phyloP scores from a whole-genome alignment of 1,139 yeast genomes.

The Kurtzmaniella quercitrusa region DNA sequence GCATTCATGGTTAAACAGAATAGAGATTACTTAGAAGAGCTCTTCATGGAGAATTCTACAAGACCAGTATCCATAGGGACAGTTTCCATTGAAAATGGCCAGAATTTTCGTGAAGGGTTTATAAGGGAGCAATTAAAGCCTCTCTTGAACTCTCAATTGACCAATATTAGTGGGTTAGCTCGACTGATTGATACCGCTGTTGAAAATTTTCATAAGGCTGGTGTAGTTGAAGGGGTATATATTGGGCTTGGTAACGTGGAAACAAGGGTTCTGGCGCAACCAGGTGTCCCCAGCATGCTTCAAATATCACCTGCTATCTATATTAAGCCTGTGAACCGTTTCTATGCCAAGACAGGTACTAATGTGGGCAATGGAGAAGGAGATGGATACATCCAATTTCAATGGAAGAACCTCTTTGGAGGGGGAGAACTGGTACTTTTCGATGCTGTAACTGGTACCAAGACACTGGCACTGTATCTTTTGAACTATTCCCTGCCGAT shows the following conservation, averaged over 20 bases:
- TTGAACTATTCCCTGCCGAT: constrained; percentile 63
- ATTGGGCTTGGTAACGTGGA: background rate
- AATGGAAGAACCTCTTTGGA: constrained; percentile 74
- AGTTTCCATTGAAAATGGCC: constrained; percentile 55
- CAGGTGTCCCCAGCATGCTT: background rate
- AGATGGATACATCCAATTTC: constrained; percentile 80
- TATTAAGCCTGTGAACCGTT: constrained; percentile 57
- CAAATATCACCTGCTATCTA: constrained; percentile 43
- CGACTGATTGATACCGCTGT: constrained; percentile 39
- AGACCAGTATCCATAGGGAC: constrained; percentile 43
- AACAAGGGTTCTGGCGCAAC: background rate
- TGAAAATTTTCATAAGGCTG: constrained; percentile 36
- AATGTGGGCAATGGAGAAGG: constrained; percentile 95
- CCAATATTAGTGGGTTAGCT: constrained; percentile 36
- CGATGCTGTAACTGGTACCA: constrained; percentile 77
- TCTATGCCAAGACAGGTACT: constrained; percentile 86
- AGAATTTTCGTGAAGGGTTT: constrained; percentile 48
- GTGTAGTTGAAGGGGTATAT: constrained; percentile 36
- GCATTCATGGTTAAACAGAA: constrained; percentile 36
- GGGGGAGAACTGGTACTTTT: constrained; percentile 79
- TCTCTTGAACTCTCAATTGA: constrained; percentile 29
- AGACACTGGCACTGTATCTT: constrained; percentile 71
- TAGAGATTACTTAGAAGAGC: constrained; percentile 32
- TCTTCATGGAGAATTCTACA: constrained; percentile 38
- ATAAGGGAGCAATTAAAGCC: constrained; percentile 53